These are phyloP conservation scores for Otatea glauca DNA, from an alignment of 176 grass and related monocot genomes.

Conservation along the genomic window DNA sequence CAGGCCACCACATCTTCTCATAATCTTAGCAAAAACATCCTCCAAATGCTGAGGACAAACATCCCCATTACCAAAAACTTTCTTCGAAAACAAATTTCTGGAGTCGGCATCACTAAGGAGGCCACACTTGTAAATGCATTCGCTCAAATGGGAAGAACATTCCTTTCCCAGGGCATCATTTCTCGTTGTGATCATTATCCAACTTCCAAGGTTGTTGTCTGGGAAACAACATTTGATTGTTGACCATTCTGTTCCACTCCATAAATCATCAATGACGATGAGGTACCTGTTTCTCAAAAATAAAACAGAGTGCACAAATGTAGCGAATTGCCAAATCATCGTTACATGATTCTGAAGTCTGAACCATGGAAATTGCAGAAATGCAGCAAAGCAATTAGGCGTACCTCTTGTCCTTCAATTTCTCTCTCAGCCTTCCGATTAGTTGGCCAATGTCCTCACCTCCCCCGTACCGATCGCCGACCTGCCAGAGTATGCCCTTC, in stretches of 20 bases:
- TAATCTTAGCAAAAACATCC: neutral
- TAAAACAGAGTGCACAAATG: neutral
- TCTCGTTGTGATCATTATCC: constrained; percentile 48
- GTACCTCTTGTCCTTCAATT: constrained; percentile 20
- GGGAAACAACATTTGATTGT: constrained; percentile 16
- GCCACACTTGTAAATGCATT: constrained; percentile 9
- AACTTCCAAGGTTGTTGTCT: constrained; percentile 12
- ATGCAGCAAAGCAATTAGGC: neutral
- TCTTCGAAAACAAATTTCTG: constrained; percentile 32
- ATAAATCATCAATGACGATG: constrained; percentile 49
- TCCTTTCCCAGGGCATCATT: constrained; percentile 20
- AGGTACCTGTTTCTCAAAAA: constrained; percentile 36
- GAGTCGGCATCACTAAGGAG: constrained; percentile 29
- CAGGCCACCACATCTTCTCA: constrained; percentile 40
- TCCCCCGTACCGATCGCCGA: neutral
- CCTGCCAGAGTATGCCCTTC: neutral
- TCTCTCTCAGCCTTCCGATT: neutral
- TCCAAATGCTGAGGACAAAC: constrained; percentile 38
- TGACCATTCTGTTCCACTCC: constrained; percentile 12
- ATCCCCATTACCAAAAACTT: neutral
- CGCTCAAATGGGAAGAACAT: neutral
- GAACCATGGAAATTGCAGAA: neutral
- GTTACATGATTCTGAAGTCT: neutral
- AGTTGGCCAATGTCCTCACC: constrained; percentile 22
- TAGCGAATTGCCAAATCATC: neutral